Percentiles rank a stretch among this genome's conserved stretches.
Conservation (phyloP, 768 basidiomycete species). For the Hydnum rufescens region DNA sequence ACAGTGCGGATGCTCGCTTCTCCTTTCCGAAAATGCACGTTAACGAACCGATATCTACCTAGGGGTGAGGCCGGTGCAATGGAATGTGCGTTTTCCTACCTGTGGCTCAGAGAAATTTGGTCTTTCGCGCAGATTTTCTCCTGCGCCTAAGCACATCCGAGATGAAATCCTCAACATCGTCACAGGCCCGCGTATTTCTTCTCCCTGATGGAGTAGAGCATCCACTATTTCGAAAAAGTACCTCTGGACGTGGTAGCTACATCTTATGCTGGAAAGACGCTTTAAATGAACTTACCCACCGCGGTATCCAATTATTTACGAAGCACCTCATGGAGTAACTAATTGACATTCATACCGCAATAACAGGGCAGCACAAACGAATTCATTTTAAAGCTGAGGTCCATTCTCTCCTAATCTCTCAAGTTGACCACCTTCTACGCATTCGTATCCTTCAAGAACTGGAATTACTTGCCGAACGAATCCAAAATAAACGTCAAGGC, state of each 20-base stretch:
- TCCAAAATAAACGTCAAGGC: no score
- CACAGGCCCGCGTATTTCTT: conserved; percentile 15
- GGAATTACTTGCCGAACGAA: conserved; percentile 33
- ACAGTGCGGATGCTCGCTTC: conserved; percentile 54
- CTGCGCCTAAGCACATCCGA: conserved; percentile 29
- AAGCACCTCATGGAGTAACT: not conserved
- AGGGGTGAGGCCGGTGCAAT: conserved; percentile 34
- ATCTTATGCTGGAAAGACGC: conserved; percentile 39
- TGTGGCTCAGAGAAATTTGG: not conserved
- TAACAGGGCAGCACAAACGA: conserved; percentile 4
- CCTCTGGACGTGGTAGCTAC: conserved; percentile 30
- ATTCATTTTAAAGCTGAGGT: conserved; percentile 18
- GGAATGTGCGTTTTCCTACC: not conserved
- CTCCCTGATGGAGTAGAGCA: conserved; percentile 50
- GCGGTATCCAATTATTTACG: conserved; percentile 3
- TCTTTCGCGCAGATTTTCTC: conserved; percentile 35
- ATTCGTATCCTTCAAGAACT: conserved; percentile 60
- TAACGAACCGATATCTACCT: conserved; percentile 34
- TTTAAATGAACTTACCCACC: conserved; percentile 21
- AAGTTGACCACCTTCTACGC: conserved; percentile 48
- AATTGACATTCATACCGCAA: not conserved
- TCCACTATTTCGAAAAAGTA: conserved; percentile 32
- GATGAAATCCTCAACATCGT: conserved; percentile 11
- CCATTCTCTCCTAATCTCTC: conserved; percentile 29
- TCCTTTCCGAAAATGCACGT: conserved; percentile 36